These are phyloP conservation scores for Trichoderma cornu-damae DNA, from an alignment of 2,329 filamentous ascomycete genomes.

Conservation along the genomic window DNA sequence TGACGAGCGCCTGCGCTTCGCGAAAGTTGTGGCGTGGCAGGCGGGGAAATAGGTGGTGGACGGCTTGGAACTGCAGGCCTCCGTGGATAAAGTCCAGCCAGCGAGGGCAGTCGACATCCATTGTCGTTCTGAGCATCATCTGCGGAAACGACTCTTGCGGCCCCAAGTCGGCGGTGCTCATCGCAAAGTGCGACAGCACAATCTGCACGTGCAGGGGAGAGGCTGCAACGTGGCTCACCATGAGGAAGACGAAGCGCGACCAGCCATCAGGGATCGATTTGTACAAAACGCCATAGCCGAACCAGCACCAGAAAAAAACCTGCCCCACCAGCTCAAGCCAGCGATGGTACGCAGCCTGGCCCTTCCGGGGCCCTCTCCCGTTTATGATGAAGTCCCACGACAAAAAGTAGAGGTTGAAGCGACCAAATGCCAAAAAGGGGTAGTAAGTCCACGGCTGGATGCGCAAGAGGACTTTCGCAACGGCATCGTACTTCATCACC, in stretches of 20 bases:
- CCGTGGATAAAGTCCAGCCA: conserved; percentile 71
- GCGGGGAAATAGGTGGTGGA: conserved; percentile 65
- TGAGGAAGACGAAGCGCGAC: conserved; percentile 55
- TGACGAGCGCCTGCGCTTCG: conserved; percentile 42
- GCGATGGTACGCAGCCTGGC: conserved; percentile 61
- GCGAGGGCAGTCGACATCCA: conserved; percentile 67
- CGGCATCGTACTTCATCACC: conserved; percentile 57
- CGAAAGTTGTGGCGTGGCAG: conserved; percentile 65
- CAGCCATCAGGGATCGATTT: conserved; percentile 53
- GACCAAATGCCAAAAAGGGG: conserved; percentile 59
- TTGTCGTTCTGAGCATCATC: conserved; percentile 65
- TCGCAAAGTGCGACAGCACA: conserved; percentile 67
- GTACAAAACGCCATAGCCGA: conserved; percentile 61
- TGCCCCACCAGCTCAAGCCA: conserved; percentile 58
- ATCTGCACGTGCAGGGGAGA: conserved; percentile 68
- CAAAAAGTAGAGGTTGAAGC: conserved; percentile 67
- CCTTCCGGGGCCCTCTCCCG: conserved; percentile 51
- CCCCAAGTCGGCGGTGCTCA: conserved; percentile 62
- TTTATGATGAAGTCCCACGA: conserved; percentile 56
- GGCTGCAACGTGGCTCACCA: conserved; percentile 60
- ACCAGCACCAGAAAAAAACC: conserved; percentile 59
- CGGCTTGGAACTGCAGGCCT: conserved; percentile 66
- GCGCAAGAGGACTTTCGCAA: conserved; percentile 53
- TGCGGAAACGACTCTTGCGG: conserved; percentile 62
- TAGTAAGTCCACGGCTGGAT: conserved; percentile 66